These are phyloP conservation scores for Phylloporus sp. DNA, from an alignment of 768 basidiomycete genomes.

Conservation along the genomic window DNA sequence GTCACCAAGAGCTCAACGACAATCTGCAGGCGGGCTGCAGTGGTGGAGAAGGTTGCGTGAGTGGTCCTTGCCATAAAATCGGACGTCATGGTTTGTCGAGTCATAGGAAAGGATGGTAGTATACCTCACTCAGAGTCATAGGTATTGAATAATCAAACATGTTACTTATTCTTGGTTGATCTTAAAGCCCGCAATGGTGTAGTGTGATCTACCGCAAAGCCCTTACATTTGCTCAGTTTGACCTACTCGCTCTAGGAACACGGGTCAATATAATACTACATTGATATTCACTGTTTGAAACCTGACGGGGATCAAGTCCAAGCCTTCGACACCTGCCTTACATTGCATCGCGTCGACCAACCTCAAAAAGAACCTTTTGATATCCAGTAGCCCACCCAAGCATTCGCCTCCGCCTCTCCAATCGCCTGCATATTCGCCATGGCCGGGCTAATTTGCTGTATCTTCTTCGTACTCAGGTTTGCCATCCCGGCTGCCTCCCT, in stretches of 20 bases:
- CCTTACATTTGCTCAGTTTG: too few relatives aligned
- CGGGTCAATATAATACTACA: too few relatives aligned
- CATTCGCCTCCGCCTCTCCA: conserved; percentile 20
- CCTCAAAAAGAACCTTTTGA: conserved; percentile 18
- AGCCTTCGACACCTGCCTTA: too few relatives aligned
- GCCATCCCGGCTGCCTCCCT: conserved; percentile 22
- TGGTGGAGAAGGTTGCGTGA: not conserved
- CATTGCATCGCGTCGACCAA: too few relatives aligned
- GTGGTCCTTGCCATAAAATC: not conserved
- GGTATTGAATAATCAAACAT: too few relatives aligned
- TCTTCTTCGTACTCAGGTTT: conserved; percentile 16
- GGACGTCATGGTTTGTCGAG: not conserved
- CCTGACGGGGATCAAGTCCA: too few relatives aligned
- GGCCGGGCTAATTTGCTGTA: conserved; percentile 14
- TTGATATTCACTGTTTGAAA: too few relatives aligned
- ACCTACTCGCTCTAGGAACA: too few relatives aligned
- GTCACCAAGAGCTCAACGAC: not conserved
- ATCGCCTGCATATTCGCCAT: conserved; percentile 26
- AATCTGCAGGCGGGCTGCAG: not conserved
- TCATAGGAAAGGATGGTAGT: not conserved
- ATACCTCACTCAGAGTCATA: too few relatives aligned
- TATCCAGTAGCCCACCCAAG: conserved; percentile 26
- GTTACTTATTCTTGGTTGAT: too few relatives aligned
- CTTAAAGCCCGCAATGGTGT: too few relatives aligned
- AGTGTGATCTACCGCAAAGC: too few relatives aligned